A percentile compares a stretch with the other conserved stretches of the same genome.
Evolutionary conservation across 768 basidiomycete species (phyloP).

Genomic region (Lentinula sp.): DNA sequence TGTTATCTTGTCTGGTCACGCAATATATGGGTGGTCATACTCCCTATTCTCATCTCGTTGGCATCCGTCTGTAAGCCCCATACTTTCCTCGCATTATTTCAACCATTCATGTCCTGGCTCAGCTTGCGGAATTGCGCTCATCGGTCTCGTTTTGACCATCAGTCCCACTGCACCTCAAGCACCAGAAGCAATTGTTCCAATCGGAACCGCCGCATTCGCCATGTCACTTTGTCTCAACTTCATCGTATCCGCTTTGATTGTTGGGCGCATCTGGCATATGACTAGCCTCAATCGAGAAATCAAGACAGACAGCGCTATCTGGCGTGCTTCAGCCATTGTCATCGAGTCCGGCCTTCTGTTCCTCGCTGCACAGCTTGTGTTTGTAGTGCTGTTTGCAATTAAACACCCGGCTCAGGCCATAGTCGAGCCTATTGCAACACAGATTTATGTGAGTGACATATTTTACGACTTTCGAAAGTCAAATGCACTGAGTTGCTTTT

Average conservation of each 20-base stretch:
- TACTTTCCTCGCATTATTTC: background rate
- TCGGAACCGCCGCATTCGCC: constrained; percentile 26
- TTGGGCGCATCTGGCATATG: constrained; percentile 28
- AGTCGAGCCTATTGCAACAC: constrained; percentile 27
- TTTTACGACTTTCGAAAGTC: background rate
- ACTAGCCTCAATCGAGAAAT: constrained; percentile 9
- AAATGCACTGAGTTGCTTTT: too few relatives aligned
- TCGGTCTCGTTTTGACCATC: constrained; percentile 20
- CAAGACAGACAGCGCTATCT: constrained; percentile 10
- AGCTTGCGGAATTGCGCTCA: constrained; percentile 24
- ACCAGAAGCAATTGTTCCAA: constrained; percentile 25
- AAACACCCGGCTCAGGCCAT: constrained; percentile 27
- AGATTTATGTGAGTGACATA: constrained; percentile 27
- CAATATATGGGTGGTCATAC: constrained; percentile 23
- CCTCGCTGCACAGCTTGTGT: constrained; percentile 31
- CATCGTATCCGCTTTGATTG: constrained; percentile 34
- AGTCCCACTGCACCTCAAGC: constrained; percentile 24
- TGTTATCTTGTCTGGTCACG: constrained; percentile 34
- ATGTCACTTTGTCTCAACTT: constrained; percentile 36
- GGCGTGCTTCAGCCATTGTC: constrained; percentile 25
- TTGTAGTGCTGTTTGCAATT: constrained; percentile 30
- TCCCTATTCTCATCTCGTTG: constrained; percentile 27
- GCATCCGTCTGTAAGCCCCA: constrained; percentile 25
- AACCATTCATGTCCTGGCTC: background rate
- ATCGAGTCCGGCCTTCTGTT: constrained; percentile 35